Evolutionary conservation across 163 green algal genomes (phyloP), one percentile per base, ranked within the genome.

Genomic region (Scenedesmus sp.): DNA sequence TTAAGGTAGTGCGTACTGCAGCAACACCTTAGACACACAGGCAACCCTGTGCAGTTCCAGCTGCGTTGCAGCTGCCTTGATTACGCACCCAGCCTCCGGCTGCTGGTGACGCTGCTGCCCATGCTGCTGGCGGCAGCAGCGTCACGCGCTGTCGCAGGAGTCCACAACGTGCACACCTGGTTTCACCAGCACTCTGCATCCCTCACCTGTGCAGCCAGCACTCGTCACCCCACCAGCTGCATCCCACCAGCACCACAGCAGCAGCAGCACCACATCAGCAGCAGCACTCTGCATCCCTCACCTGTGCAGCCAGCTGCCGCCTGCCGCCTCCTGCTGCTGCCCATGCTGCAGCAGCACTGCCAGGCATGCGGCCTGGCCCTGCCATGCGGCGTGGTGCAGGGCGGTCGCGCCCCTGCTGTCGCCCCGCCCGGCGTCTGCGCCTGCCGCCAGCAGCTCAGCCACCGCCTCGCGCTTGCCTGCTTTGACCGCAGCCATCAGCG

Each of bases 381-480:
- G 43, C 86, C 86, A 91, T 30, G 72, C 86, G 12, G 86, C 86
- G 81, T 91, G 86, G 53, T 91, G 86, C 35, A 91, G 53, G 22
- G 86, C 76, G 33, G 86, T 91, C 2, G 46, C 46, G 5, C 86
- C 86, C 6, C 12, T 79, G 73, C 80, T 91, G 56, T 91, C 86
- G 9, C 35, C 73, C 33, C 51, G 73, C 86, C 72, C 46, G 33
- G 76, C 35, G 33, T 91, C 79, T 35, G 86, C 86, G 49, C 86
- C 86, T 33, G 85, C 61, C 51, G 35, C 86, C 30, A 86, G 73
- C 49, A 90, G 73, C 86, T 81, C 49, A 2, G 43, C 33, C 56
- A 91, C 49, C 61, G 86, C 73, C 22, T 26, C 46, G 3, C 53
- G 35, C 43, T 86, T 61, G 51, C 70, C 35, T 1, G 53, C 78